Percentiles rank a stretch among this genome's conserved stretches.
These are phyloP conservation scores for Tetraselmis chui DNA, from an alignment of 139 green algal genomes.

Conservation along the genomic window DNA sequence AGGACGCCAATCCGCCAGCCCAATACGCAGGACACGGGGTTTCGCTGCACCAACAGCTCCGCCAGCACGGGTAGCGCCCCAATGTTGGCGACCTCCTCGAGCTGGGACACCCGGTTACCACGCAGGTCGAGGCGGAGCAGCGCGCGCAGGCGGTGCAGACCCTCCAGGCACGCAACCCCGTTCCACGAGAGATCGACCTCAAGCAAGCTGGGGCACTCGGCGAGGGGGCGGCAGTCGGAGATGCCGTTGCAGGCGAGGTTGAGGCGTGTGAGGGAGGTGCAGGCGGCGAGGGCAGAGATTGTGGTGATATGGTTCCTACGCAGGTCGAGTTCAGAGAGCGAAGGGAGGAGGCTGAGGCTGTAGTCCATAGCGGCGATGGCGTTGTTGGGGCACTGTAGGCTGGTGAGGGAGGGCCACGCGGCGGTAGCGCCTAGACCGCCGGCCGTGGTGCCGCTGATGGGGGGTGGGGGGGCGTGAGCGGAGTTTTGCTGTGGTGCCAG, in stretches of 20 bases:
- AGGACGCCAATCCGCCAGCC: conserved; percentile 13
- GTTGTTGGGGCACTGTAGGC: conserved; percentile 10
- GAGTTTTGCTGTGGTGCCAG: conserved; percentile 9
- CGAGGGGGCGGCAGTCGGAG: background rate
- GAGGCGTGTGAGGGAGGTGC: conserved; percentile 3
- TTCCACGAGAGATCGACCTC: conserved; percentile 16
- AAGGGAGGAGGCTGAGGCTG: conserved; percentile 6
- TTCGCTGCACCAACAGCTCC: conserved; percentile 5
- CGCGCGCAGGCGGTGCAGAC: background rate
- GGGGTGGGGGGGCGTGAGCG: too few relatives aligned
- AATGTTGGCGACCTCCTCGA: conserved; percentile 6
- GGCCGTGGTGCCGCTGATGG: background rate
- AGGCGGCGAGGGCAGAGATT: background rate
- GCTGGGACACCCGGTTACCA: conserved; percentile 13
- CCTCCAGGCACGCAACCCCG: conserved; percentile 8
- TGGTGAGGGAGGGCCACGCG: conserved; percentile 3
- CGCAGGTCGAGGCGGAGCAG: conserved; percentile 20
- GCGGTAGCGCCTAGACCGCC: background rate
- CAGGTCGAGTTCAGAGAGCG: conserved; percentile 1
- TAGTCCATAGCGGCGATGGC: conserved; percentile 8
- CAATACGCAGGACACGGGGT: conserved; percentile 10
- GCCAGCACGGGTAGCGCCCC: conserved; percentile 2
- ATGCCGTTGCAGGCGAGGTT: conserved; percentile 19
- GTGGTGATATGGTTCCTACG: conserved; percentile 10
- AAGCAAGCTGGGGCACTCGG: background rate